These are phyloP conservation scores for Fistulifera pelliculosa DNA, from an alignment of 108 stramenopile genomes.

Conservation along the genomic window DNA sequence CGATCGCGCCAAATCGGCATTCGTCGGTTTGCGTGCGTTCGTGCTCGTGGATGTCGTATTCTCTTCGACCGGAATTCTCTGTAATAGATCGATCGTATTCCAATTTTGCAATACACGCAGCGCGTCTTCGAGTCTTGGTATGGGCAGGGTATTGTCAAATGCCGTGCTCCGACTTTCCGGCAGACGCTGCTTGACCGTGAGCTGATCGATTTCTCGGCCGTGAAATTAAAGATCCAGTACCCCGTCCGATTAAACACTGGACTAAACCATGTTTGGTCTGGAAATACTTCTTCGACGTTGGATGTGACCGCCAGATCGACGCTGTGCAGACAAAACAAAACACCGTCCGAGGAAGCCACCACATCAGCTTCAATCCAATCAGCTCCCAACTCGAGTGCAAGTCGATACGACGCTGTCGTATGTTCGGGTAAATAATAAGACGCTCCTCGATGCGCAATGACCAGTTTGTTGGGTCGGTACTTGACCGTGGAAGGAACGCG, in stretches of 20 bases:
- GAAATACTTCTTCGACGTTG: constrained; percentile 43
- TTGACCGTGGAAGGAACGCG: constrained; percentile 2
- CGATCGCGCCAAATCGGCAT: not conserved
- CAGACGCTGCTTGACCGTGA: constrained; percentile 36
- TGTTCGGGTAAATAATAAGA: constrained; percentile 71
- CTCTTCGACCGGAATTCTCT: constrained; percentile 3
- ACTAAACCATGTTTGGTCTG: constrained; percentile 11
- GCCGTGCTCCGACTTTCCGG: constrained; percentile 24
- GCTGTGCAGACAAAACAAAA: constrained; percentile 52
- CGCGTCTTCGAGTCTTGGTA: constrained; percentile 62
- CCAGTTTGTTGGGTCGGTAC: constrained; percentile 13
- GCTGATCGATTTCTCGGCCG: constrained; percentile 37
- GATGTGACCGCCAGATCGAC: constrained; percentile 63
- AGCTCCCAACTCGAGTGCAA: constrained; percentile 72
- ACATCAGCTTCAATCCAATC: constrained; percentile 81
- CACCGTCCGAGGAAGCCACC: constrained; percentile 42
- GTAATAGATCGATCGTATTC: constrained; percentile 29
- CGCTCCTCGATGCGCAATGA: constrained; percentile 70
- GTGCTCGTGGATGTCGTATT: constrained; percentile 1
- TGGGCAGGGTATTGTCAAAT: constrained; percentile 41
- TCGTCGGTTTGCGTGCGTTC: not conserved
- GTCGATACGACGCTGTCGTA: constrained; percentile 56
- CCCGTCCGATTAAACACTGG: constrained; percentile 19
- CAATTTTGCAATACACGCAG: constrained; percentile 43
- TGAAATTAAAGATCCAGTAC: constrained; percentile 65